Evolutionary conservation across 192 early-diverging fungal genomes (phyloP), one percentile per base, ranked within the genome.

Genomic region (Chytriomyces confervae): DNA sequence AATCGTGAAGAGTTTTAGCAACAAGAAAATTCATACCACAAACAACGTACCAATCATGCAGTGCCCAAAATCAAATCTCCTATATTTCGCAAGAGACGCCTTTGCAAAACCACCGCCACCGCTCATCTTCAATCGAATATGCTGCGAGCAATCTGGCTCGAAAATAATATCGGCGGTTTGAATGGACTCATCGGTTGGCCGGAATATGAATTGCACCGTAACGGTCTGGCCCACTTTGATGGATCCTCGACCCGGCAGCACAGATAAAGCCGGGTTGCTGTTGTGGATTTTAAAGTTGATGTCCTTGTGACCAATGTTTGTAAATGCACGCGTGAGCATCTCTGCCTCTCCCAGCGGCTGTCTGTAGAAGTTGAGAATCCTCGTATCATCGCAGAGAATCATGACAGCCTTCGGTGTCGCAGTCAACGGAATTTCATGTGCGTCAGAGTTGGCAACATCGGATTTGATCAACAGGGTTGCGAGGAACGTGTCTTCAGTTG

Each of bases 1-100:
- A 18, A 57, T 57, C 20, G 20, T 18, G 1, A 57, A 57, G 53
- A 18, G 53, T 18, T 53, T 53, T 10, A 53, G n/a, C n/a, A n/a
- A n/a, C n/a, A n/a, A n/a, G n/a, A n/a, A n/a, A n/a, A n/a, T n/a
- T n/a, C n/a, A 36, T 36, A 36, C 20, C 53, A 57, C 20, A 57
- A 57, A 20, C 20, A 57, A 2, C 13, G 20, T 18, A 20, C 53
- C 13, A 66, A 76, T 76, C 86, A 90, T 89, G 75, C 90, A 91
- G 70, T 91, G 87, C 24, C 90, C 90, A 72, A 91, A 91, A 73
- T 91, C 90, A 77, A 90, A 91, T 20, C 88, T 60, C 27, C 87
- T 74, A 69, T 90, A 90, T 67, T 85, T 81, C 7, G 80, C 57
- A 6, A 91, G 73, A 5, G 90, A 91, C 20, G 84, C 83, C 70